These are phyloP conservation scores for Pseudozyma flocculosa DNA, from an alignment of 1,284 basidiomycete species.

Conservation along the genomic window DNA sequence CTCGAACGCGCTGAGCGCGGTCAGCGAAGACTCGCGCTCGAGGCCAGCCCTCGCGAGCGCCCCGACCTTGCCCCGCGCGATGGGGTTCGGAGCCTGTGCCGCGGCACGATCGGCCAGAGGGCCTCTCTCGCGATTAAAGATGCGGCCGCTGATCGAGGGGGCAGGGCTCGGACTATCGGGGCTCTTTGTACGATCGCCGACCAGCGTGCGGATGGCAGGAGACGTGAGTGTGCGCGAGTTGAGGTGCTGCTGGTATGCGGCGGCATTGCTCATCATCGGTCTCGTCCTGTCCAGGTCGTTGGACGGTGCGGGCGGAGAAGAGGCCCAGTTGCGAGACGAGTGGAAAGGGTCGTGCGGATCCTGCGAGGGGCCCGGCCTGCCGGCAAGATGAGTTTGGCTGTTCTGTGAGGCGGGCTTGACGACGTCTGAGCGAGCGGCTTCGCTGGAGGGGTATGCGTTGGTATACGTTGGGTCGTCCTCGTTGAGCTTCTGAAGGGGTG, in stretches of 20 bases:
- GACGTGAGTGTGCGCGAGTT: slow-evolving; percentile 31
- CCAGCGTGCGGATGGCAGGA: slow-evolving; percentile 27
- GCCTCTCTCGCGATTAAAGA: slow-evolving; percentile 11
- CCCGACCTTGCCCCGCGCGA: slow-evolving; percentile 5
- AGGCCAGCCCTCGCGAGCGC: slow-evolving; percentile 5
- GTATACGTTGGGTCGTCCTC: neutral
- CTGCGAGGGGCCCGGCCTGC: neutral
- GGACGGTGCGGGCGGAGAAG: too few species aligned
- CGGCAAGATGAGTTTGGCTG: too few species aligned
- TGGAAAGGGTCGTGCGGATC: neutral
- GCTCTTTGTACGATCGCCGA: slow-evolving; percentile 33
- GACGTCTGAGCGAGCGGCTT: neutral
- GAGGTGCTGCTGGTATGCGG: slow-evolving; percentile 33
- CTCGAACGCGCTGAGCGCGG: slow-evolving; percentile 26
- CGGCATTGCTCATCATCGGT: slow-evolving; percentile 13
- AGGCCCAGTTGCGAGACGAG: neutral
- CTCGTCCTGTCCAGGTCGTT: neutral
- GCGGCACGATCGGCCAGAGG: neutral
- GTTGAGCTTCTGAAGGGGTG: neutral
- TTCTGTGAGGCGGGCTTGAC: too few species aligned
- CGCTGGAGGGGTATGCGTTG: neutral
- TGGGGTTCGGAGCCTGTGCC: neutral
- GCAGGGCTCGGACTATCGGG: slow-evolving; percentile 35
- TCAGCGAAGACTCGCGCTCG: neutral
- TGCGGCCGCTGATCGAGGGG: slow-evolving; percentile 25